Base-by-base conservation (phyloP, 129 eudicot species). In the Escallonia rubra region DNA sequence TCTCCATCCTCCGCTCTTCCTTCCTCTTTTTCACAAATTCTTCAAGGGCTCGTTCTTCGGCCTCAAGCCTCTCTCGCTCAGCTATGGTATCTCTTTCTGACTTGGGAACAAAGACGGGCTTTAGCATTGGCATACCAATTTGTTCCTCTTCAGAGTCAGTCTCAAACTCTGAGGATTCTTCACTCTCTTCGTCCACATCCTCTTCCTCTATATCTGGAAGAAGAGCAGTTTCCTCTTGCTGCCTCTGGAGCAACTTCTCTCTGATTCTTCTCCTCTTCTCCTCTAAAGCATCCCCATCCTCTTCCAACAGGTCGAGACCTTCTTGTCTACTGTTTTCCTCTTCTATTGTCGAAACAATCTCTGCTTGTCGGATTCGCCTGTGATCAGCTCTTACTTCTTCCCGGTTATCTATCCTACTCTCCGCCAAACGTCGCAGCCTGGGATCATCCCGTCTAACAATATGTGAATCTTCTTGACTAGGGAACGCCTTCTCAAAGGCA, bases 71-170 rank as follows among this genome's bases (percentile, higher is more conserved):
- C 76, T 89, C 96, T 48, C 98, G 89, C 61, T 93, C 98, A 4
- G 88, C 98, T 60, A 93, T 84, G 7, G 98, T 89, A 53, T 93
- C 96, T n/a, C 98, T 70, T 77, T 93, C 96, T 2, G 90, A 82
- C 68, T 86, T 93, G 0, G 98, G 98, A 16, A 93, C 96, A 60
- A 93, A 93, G 1, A 93, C 95, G 3, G 98, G 98, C 81, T 93
- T 93, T 76, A 85, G 86, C 96, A 93, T 84, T 10, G 86, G 87
- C 45, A 86, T 71, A 15, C 95, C 91, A 49, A 61, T 64, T 43
- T 74, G 73, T 13, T 93, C 98, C 47, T 93, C 98, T 43, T 93
- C 96, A 0, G 92, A 86, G 57, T 93, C 98, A 4, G 98, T 93
- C 83, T 93, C 98, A 38, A 89, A 89, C 72, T 93, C 98, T 23